phyloP scores from a whole-genome alignment of 2,329 filamentous ascomycete genomes.

The Colletotrichum filicis region DNA sequence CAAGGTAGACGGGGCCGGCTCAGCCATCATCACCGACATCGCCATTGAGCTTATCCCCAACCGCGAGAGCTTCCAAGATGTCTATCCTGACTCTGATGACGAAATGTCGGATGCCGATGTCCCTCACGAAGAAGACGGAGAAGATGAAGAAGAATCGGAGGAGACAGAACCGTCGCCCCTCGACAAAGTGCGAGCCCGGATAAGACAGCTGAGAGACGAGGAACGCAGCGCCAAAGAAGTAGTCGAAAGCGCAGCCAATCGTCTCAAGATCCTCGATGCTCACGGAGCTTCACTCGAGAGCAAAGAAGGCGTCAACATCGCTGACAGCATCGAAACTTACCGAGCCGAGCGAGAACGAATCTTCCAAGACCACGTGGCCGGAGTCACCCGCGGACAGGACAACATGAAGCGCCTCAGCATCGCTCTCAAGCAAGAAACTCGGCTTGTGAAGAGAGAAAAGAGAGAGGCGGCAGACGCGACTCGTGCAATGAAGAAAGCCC shows the following conservation, averaged over 20 bases:
- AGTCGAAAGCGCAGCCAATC: slow-evolving; percentile 47
- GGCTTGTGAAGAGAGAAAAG: slow-evolving; percentile 38
- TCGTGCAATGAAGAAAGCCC: not conserved
- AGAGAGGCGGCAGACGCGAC: not conserved
- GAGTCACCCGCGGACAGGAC: slow-evolving; percentile 43
- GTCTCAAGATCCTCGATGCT: slow-evolving; percentile 53
- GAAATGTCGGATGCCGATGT: slow-evolving; percentile 43
- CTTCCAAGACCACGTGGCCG: slow-evolving; percentile 53
- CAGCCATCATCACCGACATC: slow-evolving; percentile 71
- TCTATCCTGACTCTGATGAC: slow-evolving; percentile 59
- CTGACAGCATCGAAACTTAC: slow-evolving; percentile 52
- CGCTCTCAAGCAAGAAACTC: slow-evolving; percentile 45
- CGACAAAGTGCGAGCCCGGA: slow-evolving; percentile 42
- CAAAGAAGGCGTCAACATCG: slow-evolving; percentile 48
- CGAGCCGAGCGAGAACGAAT: slow-evolving; percentile 53
- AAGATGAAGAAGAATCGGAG: slow-evolving; percentile 37
- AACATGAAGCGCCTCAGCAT: slow-evolving; percentile 42
- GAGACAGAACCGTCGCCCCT: slow-evolving; percentile 39
- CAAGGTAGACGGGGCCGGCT: slow-evolving; percentile 67
- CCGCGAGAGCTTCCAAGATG: slow-evolving; percentile 62
- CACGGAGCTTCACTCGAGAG: slow-evolving; percentile 51
- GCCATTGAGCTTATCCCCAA: slow-evolving; percentile 68
- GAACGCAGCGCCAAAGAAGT: slow-evolving; percentile 43
- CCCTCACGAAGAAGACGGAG: slow-evolving; percentile 32
- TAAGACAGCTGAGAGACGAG: slow-evolving; percentile 46